Conservation (phyloP, 2,329 filamentous ascomycete species). For the Aphanoascus verrucosus region DNA sequence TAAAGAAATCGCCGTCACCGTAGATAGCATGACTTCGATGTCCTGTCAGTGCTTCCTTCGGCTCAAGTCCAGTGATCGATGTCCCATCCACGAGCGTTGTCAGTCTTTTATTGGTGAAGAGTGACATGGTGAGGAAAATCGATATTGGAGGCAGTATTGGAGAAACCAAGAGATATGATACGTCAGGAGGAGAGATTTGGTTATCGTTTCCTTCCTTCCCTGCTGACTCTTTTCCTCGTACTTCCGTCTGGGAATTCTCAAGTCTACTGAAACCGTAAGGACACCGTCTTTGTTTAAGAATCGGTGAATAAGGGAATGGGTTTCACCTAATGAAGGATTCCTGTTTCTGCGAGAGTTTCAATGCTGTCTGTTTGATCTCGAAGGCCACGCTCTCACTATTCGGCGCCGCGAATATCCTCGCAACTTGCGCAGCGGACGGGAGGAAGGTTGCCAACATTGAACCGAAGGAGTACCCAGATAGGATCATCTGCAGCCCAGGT, state of each 20-base stretch:
- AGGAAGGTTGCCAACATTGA: conserved; percentile 68
- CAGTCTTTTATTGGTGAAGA: conserved; percentile 26
- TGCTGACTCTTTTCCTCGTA: neutral
- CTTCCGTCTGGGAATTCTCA: neutral
- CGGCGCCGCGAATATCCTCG: neutral
- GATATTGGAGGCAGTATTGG: conserved; percentile 49
- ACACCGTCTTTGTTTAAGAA: neutral
- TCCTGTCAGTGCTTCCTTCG: conserved; percentile 45
- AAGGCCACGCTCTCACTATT: neutral
- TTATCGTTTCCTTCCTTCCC: conserved; percentile 16
- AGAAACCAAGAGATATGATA: conserved; percentile 52
- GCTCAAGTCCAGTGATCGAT: conserved; percentile 30
- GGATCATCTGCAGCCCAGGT: conserved; percentile 38
- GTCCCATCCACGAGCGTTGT: conserved; percentile 22
- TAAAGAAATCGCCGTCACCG: conserved; percentile 65
- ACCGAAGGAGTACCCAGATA: conserved; percentile 85
- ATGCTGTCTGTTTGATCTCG: neutral
- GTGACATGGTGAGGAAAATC: conserved; percentile 52
- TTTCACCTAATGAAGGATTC: neutral
- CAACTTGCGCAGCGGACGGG: conserved; percentile 47
- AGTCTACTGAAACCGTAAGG: neutral
- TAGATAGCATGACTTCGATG: conserved; percentile 60
- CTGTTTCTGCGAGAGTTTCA: neutral
- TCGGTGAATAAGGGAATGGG: neutral
- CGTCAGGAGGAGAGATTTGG: conserved; percentile 16